Evolutionary conservation across 106 monocot genomes (phyloP).

Genomic region (Phalaenopsis aphrodite): DNA sequence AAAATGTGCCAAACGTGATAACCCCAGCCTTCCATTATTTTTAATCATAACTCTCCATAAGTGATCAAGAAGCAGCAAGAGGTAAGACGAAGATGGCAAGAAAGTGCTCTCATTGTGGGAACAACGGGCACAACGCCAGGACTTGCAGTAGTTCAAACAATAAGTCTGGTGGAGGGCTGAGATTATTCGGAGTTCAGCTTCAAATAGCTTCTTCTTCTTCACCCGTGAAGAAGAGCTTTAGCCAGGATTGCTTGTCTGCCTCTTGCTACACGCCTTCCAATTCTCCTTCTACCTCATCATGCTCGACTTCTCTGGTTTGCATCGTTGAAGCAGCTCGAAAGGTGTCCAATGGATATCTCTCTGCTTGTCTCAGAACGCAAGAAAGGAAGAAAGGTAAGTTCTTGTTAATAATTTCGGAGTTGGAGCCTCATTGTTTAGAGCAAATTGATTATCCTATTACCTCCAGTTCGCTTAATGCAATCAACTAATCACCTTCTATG

Average conservation of each 20-base stretch:
- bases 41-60: neutral
- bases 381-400: constrained; percentile 47
- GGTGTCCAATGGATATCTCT: constrained; percentile 20
- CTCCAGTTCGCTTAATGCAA: neutral
- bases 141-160: constrained; percentile 16
- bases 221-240: constrained; percentile 21
- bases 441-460: too few species aligned
- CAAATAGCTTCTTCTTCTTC: constrained; percentile 9
- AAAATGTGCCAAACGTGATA: neutral
- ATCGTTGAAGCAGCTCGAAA: constrained; percentile 36
- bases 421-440: too few species aligned
- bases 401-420: neutral
- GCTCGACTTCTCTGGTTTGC: constrained; percentile 34
- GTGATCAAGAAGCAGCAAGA: neutral
- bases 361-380: constrained; percentile 54
- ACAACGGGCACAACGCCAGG: constrained; percentile 31
- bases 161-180: constrained; percentile 3
- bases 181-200: constrained; percentile 25
- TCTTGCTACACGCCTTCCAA: neutral
- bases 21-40: neutral
- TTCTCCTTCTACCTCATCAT: constrained; percentile 21
- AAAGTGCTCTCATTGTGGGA: constrained; percentile 31
- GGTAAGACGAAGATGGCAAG: constrained; percentile 18
- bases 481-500: neutral
- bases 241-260: constrained; percentile 23